A percentile compares a stretch with the other conserved stretches of the same genome.
These are phyloP conservation scores for Tolypocladium amazonense DNA, from an alignment of 2,329 filamentous ascomycete genomes.

Conservation along the genomic window DNA sequence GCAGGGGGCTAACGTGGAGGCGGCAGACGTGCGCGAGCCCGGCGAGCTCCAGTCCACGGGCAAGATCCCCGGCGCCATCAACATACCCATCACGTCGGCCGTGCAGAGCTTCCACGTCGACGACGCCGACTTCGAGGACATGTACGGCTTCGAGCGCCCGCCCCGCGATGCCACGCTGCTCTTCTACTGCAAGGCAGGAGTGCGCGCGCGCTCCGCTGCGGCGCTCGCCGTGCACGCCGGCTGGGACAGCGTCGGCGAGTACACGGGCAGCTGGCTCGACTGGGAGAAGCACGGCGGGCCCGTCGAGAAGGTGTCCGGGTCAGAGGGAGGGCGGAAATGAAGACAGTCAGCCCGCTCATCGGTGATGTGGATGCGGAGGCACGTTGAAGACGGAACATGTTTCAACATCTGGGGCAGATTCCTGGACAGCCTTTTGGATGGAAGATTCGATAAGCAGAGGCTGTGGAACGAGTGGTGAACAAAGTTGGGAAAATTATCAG, in stretches of 20 bases:
- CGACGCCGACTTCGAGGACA: conserved; percentile 69
- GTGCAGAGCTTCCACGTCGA: conserved; percentile 72
- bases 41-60: conserved; percentile 52
- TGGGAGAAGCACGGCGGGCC: conserved; percentile 67
- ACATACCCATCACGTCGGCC: conserved; percentile 67
- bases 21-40: conserved; percentile 61
- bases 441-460: background rate
- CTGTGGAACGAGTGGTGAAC: background rate
- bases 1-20: background rate
- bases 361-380: background rate
- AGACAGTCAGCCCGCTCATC: background rate
- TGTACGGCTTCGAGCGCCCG: conserved; percentile 68
- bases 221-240: conserved; percentile 66
- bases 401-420: background rate
- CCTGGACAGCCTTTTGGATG: background rate
- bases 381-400: background rate
- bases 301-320: conserved; percentile 16
- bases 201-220: conserved; percentile 70
- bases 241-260: conserved; percentile 62
- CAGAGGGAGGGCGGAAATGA: background rate
- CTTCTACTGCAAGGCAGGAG: conserved; percentile 90
- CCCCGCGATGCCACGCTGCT: conserved; percentile 48
- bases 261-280: conserved; percentile 68
- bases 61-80: conserved; percentile 69
- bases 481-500: conserved; percentile 3